phyloP scores from a whole-genome alignment of 495 filamentous ascomycete species.

The Haplographium delicatum region DNA sequence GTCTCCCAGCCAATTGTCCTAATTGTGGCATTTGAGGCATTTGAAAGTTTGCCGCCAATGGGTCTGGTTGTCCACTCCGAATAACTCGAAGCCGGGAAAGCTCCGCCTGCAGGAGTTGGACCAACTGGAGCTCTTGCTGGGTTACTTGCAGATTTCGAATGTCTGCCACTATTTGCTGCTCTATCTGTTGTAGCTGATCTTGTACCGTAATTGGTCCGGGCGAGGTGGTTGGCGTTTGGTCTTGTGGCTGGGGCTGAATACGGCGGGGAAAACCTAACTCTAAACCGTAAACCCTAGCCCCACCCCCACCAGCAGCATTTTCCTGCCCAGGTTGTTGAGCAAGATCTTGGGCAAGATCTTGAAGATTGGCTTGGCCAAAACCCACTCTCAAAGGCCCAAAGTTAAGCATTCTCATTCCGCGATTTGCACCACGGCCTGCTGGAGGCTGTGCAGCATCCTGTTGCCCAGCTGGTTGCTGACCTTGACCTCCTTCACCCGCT shows the following conservation, averaged over 20 bases:
- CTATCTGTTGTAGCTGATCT: slow-evolving; percentile 55
- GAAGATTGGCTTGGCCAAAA: slow-evolving; percentile 40
- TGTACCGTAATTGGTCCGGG: slow-evolving; percentile 34
- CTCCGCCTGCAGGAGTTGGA: slow-evolving; percentile 57
- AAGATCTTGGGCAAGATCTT: slow-evolving; percentile 19
- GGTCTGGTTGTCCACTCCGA: slow-evolving; percentile 15
- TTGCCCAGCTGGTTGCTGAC: slow-evolving; percentile 14
- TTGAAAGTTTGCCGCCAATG: slow-evolving; percentile 28
- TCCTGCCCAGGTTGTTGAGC: slow-evolving; percentile 19
- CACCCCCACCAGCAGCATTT: slow-evolving; percentile 7
- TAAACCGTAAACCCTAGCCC: slow-evolving; percentile 20
- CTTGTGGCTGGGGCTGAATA: slow-evolving; percentile 14
- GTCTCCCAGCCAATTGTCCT: slow-evolving; percentile 11
- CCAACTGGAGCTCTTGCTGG: slow-evolving; percentile 49
- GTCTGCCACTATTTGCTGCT: slow-evolving; percentile 62
- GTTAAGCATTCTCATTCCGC: slow-evolving; percentile 49
- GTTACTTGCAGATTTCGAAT: slow-evolving; percentile 48
- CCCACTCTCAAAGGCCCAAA: slow-evolving; percentile 56
- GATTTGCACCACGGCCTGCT: slow-evolving; percentile 26
- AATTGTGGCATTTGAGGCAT: slow-evolving; percentile 34
- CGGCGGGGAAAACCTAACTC: slow-evolving; percentile 25
- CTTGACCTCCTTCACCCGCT: slow-evolving; percentile 26
- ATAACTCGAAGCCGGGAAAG: slow-evolving; percentile 53
- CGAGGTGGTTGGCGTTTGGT: slow-evolving; percentile 21
- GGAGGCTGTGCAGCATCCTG: slow-evolving; percentile 22